phyloP scores from a whole-genome alignment of 164 flowering plant genomes.

The Vitis amurensis region DNA sequence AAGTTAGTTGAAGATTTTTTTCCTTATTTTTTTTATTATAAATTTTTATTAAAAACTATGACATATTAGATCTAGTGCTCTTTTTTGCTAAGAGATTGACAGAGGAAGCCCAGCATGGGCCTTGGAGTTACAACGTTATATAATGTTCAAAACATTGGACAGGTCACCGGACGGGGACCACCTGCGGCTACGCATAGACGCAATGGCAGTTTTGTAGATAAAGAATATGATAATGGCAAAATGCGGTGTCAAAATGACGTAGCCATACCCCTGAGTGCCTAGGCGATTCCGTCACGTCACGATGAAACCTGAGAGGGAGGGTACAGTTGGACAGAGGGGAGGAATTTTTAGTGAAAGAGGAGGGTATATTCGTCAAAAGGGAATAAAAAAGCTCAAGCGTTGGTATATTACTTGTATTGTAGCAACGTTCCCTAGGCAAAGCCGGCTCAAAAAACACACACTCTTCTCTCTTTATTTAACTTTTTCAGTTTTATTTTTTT shows the following conservation, averaged over 20 bases:
- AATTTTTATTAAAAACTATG: no score
- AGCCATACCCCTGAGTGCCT: neutral
- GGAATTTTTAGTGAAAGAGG: neutral
- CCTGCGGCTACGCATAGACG: no score
- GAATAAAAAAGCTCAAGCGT: neutral
- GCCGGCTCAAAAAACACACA: constrained; percentile 23
- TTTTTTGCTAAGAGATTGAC: no score
- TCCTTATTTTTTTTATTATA: no score
- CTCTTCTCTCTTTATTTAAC: constrained; percentile 7
- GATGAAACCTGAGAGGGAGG: constrained; percentile 22
- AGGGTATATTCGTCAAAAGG: constrained; percentile 28
- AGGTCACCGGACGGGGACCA: no score
- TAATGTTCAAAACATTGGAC: no score
- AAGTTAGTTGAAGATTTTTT: no score
- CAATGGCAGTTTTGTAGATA: constrained; percentile 8
- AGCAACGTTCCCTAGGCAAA: constrained; percentile 39
- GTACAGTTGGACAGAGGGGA: neutral
- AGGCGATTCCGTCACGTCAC: constrained; percentile 53
- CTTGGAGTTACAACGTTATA: no score
- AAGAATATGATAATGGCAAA: neutral
- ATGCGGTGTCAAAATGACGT: neutral
- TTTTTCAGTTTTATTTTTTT: constrained; percentile 4
- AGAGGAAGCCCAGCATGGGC: no score
- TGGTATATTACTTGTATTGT: neutral
- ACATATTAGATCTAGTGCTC: no score